phyloP scores from a whole-genome alignment of 169 alveolate species.

The Cytauxzoon felis region DNA sequence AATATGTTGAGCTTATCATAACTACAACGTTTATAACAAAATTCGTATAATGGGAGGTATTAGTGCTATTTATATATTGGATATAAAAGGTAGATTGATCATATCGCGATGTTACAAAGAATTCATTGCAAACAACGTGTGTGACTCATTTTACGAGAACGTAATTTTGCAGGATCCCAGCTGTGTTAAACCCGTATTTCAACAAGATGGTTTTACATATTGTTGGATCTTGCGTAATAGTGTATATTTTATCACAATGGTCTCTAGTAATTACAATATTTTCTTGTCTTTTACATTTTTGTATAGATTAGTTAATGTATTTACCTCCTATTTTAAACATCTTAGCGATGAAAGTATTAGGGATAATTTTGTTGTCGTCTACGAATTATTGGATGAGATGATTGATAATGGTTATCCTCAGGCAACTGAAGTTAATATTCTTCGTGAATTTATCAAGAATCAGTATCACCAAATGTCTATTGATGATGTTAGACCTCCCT shows the following conservation, averaged over 20 bases:
- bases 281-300: constrained; percentile 65
- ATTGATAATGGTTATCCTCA: constrained; percentile 99
- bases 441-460: constrained; percentile 80
- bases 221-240: constrained; percentile 95
- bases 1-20: too few species aligned
- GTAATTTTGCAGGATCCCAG: constrained; percentile 93
- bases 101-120: constrained; percentile 86
- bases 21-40: too few species aligned
- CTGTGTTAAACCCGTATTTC: constrained; percentile 90
- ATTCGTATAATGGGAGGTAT: constrained; percentile 88
- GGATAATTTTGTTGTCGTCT: constrained; percentile 97
- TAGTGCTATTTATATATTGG: constrained; percentile 88
- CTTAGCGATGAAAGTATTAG: constrained; percentile 97
- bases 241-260: constrained; percentile 83
- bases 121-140: constrained; percentile 69
- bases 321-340: constrained; percentile 93
- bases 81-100: constrained; percentile 87
- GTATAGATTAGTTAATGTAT: constrained; percentile 74
- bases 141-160: constrained; percentile 84
- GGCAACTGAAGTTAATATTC: constrained; percentile 81
- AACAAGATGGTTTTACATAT: constrained; percentile 90
- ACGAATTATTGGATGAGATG: constrained; percentile 98
- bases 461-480: constrained; percentile 76
- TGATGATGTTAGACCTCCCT: constrained; percentile 81
- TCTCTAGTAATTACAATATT: constrained; percentile 74